Evolutionary conservation across 164 flowering plant species (phyloP), one percentile per base, ranked within the genome.

Genomic region (Protea cynaroides): DNA sequence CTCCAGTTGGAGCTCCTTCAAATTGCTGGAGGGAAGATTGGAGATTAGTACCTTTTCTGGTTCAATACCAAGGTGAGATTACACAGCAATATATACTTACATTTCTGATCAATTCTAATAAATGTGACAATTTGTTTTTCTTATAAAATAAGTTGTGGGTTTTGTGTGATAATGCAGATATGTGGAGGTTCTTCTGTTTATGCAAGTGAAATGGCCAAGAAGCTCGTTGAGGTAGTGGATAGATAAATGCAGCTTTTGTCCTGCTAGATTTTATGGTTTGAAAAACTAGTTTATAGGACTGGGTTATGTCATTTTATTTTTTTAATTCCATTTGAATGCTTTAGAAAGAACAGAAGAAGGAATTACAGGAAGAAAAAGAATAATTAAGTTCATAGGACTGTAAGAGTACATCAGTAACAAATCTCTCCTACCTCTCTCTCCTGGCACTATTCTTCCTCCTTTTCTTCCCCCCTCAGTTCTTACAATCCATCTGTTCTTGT

Each of bases 161-260:
- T 38, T 7, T 52, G 18, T 67, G 11, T 12, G 5, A 4, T 66
- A 25, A 58, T 79, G 78, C 87, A 92, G 98, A 88, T 90, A 60
- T 72, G 67, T 74, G 97, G 88, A 81, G 96, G 92, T 5, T 93
- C 96, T 8, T 80, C 84, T 1, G 85, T 90, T 23, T 87, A 90
- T 80, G 97, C 96, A 18, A 82, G 91, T 80, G 92, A 92, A 50
- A 81, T 93, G 69, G 98, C 97, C 59, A 84, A 87, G 76, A 88
- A 81, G 72, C 78, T 93, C 17, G 84, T 90, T 59, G 96, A 90
- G 63, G 87, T 76, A 56, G 82, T 86, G 68, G 95, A 92, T 64
- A 80, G 75, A 61, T 86, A 88, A 24, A 78, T 66, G 84, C 86
- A 59, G 74, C 80, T 60, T 67, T 67, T 51, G 44, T 49, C 51